A percentile compares a stretch with the other conserved stretches of the same genome.
Conservation (phyloP, 495 filamentous ascomycete species). For the Penicillium bovifimosum region DNA sequence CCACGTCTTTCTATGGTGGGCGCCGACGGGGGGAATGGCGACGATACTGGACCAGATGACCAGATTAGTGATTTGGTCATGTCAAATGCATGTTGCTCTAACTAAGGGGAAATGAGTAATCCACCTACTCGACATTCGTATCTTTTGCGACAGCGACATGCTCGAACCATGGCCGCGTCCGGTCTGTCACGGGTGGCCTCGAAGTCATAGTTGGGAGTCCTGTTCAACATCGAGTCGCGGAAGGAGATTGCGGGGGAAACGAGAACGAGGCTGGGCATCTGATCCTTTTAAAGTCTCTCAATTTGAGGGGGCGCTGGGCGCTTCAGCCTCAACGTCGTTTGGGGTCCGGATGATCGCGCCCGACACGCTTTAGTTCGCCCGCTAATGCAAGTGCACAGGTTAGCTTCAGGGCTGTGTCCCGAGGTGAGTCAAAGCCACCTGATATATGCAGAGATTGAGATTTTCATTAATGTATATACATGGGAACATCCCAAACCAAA, state of each 20-base stretch:
- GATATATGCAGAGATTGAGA: background rate
- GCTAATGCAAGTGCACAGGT: background rate
- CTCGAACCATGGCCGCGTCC: conserved; percentile 14
- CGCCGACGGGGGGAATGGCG: conserved; percentile 40
- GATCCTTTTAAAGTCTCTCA: background rate
- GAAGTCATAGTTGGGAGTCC: conserved; percentile 6
- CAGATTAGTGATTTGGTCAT: background rate
- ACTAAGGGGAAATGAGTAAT: no score
- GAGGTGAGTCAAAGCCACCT: background rate
- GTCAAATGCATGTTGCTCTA: no score
- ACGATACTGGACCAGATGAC: conserved; percentile 31
- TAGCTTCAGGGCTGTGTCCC: background rate
- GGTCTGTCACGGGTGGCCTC: background rate
- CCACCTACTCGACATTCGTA: conserved; percentile 38
- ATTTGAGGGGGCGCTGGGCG: no score
- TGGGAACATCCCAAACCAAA: background rate
- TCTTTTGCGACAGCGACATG: conserved; percentile 9
- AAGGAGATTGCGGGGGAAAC: background rate
- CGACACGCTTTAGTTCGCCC: conserved; percentile 30
- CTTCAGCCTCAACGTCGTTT: conserved; percentile 47
- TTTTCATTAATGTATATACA: conserved; percentile 6
- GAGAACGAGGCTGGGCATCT: background rate
- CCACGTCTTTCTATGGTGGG: conserved; percentile 36
- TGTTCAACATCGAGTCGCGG: background rate
- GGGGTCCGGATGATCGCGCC: conserved; percentile 47